Percentiles rank a stretch among this genome's conserved stretches.
These are phyloP conservation scores for Cladosporium sp. DNA, from an alignment of 2,329 filamentous ascomycete species.

Conservation along the genomic window DNA sequence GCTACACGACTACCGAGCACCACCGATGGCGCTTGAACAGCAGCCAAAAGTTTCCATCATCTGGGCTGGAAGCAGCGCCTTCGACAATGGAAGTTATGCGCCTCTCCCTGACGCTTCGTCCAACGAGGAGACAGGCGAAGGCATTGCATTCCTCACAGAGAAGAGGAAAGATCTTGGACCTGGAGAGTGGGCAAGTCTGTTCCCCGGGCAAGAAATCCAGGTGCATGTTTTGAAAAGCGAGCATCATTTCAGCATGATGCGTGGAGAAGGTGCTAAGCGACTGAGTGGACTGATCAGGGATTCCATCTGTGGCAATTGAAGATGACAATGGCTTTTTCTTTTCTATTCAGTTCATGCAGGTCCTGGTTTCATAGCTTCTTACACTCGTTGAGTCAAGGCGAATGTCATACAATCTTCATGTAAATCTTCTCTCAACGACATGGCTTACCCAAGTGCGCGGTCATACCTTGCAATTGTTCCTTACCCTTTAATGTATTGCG, in stretches of 20 bases:
- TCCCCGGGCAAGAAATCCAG: conserved; percentile 40
- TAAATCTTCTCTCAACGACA: too few species aligned
- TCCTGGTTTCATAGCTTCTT: too few species aligned
- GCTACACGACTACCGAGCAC: neutral
- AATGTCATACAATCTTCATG: too few species aligned
- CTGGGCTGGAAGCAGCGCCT: neutral
- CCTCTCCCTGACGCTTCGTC: neutral
- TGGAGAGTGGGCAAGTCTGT: conserved; percentile 50
- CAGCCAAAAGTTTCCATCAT: neutral
- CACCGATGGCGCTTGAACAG: neutral
- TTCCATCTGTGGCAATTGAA: neutral
- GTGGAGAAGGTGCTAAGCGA: conserved; percentile 22
- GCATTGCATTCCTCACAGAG: conserved; percentile 52
- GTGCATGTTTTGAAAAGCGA: conserved; percentile 36
- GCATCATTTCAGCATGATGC: conserved; percentile 46
- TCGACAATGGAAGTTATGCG: neutral
- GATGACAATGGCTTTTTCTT: too few species aligned
- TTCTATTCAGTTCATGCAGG: too few species aligned
- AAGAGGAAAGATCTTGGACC: conserved; percentile 50
- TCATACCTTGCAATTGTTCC: too few species aligned
- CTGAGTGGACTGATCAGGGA: conserved; percentile 26
- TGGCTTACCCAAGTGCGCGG: too few species aligned
- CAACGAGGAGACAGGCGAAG: conserved; percentile 42
- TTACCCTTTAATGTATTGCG: too few species aligned
- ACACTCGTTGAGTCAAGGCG: too few species aligned